A percentile compares a stretch with the other conserved stretches of the same genome.
Conservation (phyloP, 805 yeast genomes). For the Hanseniaspora hatyaiensis region DNA sequence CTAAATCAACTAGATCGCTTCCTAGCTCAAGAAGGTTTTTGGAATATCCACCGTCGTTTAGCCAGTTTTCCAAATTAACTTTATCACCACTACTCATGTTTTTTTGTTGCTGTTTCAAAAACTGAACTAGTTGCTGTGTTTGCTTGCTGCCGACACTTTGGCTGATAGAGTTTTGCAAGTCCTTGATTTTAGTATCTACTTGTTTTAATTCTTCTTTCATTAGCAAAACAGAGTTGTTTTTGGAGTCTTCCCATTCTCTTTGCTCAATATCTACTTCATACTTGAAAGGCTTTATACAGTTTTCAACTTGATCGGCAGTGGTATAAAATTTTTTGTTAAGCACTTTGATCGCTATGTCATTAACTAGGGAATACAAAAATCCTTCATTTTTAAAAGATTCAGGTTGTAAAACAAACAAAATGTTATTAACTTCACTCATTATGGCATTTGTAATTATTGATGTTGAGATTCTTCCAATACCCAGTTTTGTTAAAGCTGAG, state of each 20-base stretch:
- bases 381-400: constrained; percentile 49
- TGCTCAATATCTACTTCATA: constrained; percentile 95
- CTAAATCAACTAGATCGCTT: constrained; percentile 68
- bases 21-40: constrained; percentile 64
- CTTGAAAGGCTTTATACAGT: constrained; percentile 94
- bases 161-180: constrained; percentile 46
- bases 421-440: constrained; percentile 59
- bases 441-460: constrained; percentile 70
- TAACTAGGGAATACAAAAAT: constrained; percentile 64
- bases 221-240: constrained; percentile 62
- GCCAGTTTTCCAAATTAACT: constrained; percentile 35
- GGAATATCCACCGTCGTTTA: constrained; percentile 71
- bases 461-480: constrained; percentile 86
- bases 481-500: constrained; percentile 76
- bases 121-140: constrained; percentile 69
- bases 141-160: constrained; percentile 73
- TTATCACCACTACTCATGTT: background rate
- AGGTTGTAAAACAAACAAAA: constrained; percentile 60
- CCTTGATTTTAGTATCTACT: constrained; percentile 38
- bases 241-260: constrained; percentile 77
- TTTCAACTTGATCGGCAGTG: constrained; percentile 96
- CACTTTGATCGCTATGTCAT: constrained; percentile 74
- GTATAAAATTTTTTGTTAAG: constrained; percentile 68
- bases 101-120: constrained; percentile 35
- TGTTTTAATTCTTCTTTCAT: constrained; percentile 77